Evolutionary conservation across 1,284 basidiomycete genomes (phyloP), one percentile per base, ranked within the genome.

Genomic region (Trametes polyzona): DNA sequence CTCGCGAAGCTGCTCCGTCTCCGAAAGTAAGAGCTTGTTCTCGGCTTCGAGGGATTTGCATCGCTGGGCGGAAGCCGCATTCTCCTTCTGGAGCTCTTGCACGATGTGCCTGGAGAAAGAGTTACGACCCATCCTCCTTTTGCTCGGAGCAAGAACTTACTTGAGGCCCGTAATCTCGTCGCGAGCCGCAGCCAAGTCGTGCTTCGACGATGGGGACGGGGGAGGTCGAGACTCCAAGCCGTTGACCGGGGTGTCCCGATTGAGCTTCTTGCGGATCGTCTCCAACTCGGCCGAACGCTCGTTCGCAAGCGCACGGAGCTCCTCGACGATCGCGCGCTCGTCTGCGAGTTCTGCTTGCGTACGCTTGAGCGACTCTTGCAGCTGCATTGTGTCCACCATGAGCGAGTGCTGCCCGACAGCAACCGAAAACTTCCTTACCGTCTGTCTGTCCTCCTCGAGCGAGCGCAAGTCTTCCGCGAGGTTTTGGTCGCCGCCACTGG

Each of bases 71-170:
- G 85, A 72, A n/a, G 80, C 75, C 4, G 83, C 71, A 65, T 86
- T 92, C 74, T 96, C 95, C 64, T 90, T 87, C 69, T 92, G 90
- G 41, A 96, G 78, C 67, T 95, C 90, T 67, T 92, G 88, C 24
- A 96, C 85, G 65, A 97, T 93, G 69, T 93, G 90, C 71, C 90
- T 92, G 64, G n/a, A 16, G 12, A 55, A 51, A 30, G 14, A 47
- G 19, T 10, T n/a, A n/a, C 11, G 23, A 10, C 14, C 21, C 1
- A 27, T 7, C 32, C 27, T 19, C 21, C 9, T 17, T 24, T 17
- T 9, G 1, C 36, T 27, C 24, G 8, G 27, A 29, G 35, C 23
- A 23, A 17, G 9, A 14, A 69, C 80, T 19, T 70, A 92, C 90
- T 92, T 93, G 44, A 93, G 79, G 10, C 90, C 90, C 17, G 79